Evolutionary conservation across 2,329 filamentous ascomycete genomes (phyloP).

Genomic region (Alternaria novae-zelandiae): DNA sequence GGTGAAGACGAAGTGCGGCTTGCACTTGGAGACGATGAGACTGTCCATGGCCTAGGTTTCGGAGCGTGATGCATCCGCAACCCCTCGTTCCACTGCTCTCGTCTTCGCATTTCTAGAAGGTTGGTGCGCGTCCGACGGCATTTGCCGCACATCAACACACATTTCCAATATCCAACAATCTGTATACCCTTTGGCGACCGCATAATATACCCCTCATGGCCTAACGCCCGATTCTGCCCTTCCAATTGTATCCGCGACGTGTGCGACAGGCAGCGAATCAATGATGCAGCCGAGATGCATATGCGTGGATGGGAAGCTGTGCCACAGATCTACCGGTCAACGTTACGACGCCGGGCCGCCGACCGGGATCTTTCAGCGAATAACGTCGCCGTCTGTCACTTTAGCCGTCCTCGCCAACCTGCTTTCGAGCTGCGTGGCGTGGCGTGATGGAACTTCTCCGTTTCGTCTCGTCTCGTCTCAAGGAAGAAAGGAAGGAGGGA

Average conservation of each 20-base stretch:
- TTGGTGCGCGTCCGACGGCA: neutral
- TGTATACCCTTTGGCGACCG: slow-evolving; percentile 6
- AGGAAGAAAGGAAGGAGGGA: neutral
- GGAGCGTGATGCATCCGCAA: slow-evolving; percentile 19
- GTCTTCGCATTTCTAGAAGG: slow-evolving; percentile 6
- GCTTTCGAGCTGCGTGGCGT: neutral
- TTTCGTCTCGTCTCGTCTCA: neutral
- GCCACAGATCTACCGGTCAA: slow-evolving; percentile 14
- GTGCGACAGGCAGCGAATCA: neutral
- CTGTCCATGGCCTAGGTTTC: slow-evolving; percentile 77
- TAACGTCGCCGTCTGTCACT: neutral
- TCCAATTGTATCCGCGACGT: neutral
- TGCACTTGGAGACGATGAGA: slow-evolving; percentile 85
- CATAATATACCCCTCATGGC: slow-evolving; percentile 3
- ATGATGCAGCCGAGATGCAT: neutral
- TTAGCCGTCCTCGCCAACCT: slow-evolving; percentile 9
- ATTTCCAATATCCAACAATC: slow-evolving; percentile 8
- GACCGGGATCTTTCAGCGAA: slow-evolving; percentile 10
- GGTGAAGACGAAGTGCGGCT: slow-evolving; percentile 89
- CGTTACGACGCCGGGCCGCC: slow-evolving; percentile 7
- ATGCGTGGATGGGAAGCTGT: slow-evolving; percentile 3
- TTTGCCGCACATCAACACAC: neutral
- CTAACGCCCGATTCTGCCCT: slow-evolving; percentile 7
- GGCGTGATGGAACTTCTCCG: neutral
- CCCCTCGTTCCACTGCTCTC: neutral